phyloP scores from a whole-genome alignment of 129 eudicot species.

The Flaveria sonorensis region DNA sequence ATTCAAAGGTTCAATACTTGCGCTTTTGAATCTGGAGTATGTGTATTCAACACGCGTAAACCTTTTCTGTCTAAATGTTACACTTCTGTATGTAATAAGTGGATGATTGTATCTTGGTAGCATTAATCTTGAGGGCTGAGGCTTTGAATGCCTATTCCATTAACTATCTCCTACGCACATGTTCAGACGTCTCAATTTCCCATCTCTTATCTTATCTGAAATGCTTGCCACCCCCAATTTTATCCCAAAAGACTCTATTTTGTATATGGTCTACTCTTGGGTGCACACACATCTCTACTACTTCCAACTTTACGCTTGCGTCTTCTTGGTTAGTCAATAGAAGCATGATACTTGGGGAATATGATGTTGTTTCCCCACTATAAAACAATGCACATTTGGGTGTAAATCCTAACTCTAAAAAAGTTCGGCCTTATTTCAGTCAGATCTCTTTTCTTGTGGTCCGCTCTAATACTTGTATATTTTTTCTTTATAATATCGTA shows the following conservation, averaged over 20 bases:
- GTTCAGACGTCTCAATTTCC: too few species aligned
- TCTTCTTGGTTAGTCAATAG: background rate
- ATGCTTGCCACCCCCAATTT: too few species aligned
- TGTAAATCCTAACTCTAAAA: background rate
- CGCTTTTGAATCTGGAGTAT: background rate
- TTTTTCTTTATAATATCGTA: too few species aligned
- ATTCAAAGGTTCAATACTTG: background rate
- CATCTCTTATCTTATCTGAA: too few species aligned
- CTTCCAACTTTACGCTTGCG: too few species aligned
- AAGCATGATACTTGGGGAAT: background rate
- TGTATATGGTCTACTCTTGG: too few species aligned
- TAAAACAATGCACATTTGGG: background rate
- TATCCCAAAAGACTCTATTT: too few species aligned
- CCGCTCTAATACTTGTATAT: too few species aligned
- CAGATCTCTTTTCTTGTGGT: background rate
- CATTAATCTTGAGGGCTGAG: background rate
- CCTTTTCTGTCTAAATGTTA: background rate
- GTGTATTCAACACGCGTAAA: background rate
- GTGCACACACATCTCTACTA: too few species aligned
- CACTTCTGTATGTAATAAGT: background rate
- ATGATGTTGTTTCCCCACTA: slow-evolving; percentile 1
- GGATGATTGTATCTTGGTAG: background rate
- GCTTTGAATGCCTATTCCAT: too few species aligned
- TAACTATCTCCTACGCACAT: too few species aligned
- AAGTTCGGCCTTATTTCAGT: background rate